Evolutionary conservation across 1,284 basidiomycete species (phyloP).

Genomic region (Heterobasidion occidentale): DNA sequence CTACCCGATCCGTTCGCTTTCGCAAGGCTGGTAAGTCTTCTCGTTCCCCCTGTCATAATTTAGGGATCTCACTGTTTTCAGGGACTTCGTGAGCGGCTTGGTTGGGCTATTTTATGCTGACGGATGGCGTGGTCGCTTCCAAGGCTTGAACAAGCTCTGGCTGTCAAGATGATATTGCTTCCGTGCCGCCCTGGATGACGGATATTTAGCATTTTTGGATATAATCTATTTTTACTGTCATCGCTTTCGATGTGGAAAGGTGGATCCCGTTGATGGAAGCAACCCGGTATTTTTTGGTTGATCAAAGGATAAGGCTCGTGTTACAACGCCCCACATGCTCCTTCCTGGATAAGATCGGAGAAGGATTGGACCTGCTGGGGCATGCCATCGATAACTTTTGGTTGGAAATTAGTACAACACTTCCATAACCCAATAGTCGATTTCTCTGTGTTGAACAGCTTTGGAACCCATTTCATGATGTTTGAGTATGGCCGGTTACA

Average conservation of each 20-base stretch:
- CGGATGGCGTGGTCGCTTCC: constrained; percentile 53
- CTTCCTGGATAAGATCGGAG: background rate
- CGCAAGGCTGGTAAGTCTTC: constrained; percentile 70
- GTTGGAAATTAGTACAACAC: background rate
- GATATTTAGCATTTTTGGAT: background rate
- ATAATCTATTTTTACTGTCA: background rate
- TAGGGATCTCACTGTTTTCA: constrained; percentile 22
- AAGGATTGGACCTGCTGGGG: no score
- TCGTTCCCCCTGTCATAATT: constrained; percentile 8
- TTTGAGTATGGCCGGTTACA: no score
- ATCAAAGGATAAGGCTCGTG: background rate
- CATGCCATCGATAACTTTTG: no score
- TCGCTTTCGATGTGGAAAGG: background rate
- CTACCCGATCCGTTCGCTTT: constrained; percentile 79
- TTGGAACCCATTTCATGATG: no score
- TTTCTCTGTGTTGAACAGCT: background rate
- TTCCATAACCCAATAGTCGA: background rate
- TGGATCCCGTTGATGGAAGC: background rate
- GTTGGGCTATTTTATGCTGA: constrained; percentile 71
- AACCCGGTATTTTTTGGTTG: background rate
- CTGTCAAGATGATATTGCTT: background rate
- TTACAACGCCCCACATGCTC: background rate
- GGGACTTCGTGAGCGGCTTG: constrained; percentile 75
- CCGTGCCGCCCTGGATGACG: background rate
- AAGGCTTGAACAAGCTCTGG: constrained; percentile 11